Base-by-base conservation (phyloP, 768 basidiomycete genomes). In the Roridomyces roridus region DNA sequence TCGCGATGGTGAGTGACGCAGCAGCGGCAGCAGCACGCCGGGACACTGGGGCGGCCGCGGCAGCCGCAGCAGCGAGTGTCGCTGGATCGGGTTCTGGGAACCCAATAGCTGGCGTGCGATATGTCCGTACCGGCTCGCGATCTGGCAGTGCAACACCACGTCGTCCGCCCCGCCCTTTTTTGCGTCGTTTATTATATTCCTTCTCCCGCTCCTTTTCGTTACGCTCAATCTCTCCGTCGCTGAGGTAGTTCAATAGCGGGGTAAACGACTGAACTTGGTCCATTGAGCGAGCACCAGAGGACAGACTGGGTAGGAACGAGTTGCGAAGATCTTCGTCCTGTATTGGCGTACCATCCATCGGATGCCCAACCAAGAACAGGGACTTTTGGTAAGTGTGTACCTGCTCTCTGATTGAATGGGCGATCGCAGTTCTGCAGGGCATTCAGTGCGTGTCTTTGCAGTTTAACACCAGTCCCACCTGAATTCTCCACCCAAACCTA, bases 331-430 rank as follows among this genome's bases (percentile, higher is more conserved):
- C 97, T 51, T 97, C 95, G 66, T 98, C 95, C 65, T 85, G 85
- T 8, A 96, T 81, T 8, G 80, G 69, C 0, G 86, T 82, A 2
- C 93, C 92, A 64, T 94, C 91, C 6, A 88, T 85, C 4, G 91
- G 86, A 68, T 96, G 92, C 1, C 94, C 92, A 51, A 95, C 86
- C 31, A 96, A 83, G 80, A 92, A 92, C 17, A 98, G 83, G 0
- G 92, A 96, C 69, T 95, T 94, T 71, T 93, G 89, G 75, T 94
- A 94, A 2, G 88, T 85, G 57, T 95, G 89, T 7, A 95, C 84
- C 76, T 99, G 97, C 70, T 99, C 97, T 26, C 96, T 86, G 64
- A 98, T 98, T 20, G 89, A 89, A 70, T 98, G 96, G 0, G 94
- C 88, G 57, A 99, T 92, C 21, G 95, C 94, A 14, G 96, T 98